phyloP scores from a whole-genome alignment of 768 basidiomycete species.

The Jaapia argillacea region DNA sequence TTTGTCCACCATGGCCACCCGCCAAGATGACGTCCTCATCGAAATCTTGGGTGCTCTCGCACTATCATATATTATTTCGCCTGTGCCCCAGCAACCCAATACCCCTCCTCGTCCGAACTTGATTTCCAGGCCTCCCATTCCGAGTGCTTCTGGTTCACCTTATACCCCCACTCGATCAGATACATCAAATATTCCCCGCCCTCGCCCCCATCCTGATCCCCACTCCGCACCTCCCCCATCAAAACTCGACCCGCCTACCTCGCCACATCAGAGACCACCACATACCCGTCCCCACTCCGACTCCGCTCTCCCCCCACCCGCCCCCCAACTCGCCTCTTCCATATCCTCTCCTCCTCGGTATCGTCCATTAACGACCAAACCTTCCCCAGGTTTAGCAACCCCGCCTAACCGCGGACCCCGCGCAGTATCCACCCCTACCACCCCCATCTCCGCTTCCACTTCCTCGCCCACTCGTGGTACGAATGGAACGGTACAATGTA shows the following conservation, averaged over 20 bases:
- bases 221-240: conserved; percentile 10
- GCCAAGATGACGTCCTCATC: conserved; percentile 22
- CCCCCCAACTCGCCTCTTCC: conserved; percentile 1
- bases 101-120: no score
- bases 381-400: not conserved
- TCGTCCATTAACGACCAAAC: conserved; percentile 6
- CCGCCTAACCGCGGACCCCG: conserved; percentile 5
- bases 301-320: conserved; percentile 4
- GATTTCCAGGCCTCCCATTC: no score
- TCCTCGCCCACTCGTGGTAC: no score
- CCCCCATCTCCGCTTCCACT: conserved; percentile 13
- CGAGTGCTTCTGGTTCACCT: no score
- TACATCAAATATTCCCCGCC: not conserved
- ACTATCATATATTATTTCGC: conserved; percentile 21
- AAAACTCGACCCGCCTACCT: no score
- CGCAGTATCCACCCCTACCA: conserved; percentile 12
- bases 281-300: conserved; percentile 25
- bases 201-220: conserved; percentile 3
- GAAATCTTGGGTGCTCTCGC: conserved; percentile 23
- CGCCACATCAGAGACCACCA: conserved; percentile 11
- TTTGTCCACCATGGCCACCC: no score
- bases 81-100: no score
- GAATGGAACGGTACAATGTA: conserved; percentile 41
- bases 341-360: conserved; percentile 4
- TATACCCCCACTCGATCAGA: no score